A percentile compares a stretch with the other conserved stretches of the same genome.
These are phyloP conservation scores for Mycena alexandri DNA, from an alignment of 768 basidiomycete genomes.

Conservation along the genomic window DNA sequence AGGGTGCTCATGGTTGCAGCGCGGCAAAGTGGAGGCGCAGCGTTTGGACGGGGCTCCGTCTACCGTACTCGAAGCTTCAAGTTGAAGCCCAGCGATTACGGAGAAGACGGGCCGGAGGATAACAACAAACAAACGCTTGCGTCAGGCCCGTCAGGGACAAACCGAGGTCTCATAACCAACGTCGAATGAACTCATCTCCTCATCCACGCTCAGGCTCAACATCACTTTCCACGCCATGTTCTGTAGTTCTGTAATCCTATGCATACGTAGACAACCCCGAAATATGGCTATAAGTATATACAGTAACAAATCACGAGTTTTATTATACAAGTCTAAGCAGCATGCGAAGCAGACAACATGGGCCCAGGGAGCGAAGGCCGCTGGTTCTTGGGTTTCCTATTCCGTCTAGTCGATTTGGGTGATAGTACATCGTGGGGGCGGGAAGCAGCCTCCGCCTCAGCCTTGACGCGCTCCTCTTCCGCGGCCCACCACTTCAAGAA, in stretches of 20 bases:
- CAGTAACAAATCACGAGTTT: neutral
- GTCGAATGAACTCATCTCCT: no score
- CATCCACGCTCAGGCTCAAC: no score
- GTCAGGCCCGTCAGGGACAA: no score
- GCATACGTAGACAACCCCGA: neutral
- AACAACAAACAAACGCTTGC: no score
- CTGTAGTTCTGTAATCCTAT: neutral
- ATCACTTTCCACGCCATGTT: no score
- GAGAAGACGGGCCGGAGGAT: no score
- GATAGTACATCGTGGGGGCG: slow-evolving; percentile 20
- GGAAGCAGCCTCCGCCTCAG: slow-evolving; percentile 56
- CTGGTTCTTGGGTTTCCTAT: slow-evolving; percentile 27
- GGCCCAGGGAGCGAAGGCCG: slow-evolving; percentile 22
- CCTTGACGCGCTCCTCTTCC: slow-evolving; percentile 80
- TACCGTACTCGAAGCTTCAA: no score
- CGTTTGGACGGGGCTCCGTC: no score
- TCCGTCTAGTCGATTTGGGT: slow-evolving; percentile 30
- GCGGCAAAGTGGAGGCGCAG: no score
- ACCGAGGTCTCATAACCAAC: no score
- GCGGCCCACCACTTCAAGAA: slow-evolving; percentile 92
- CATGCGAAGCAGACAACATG: slow-evolving; percentile 33
- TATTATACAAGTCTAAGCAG: slow-evolving; percentile 26
- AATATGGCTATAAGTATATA: neutral
- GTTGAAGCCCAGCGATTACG: no score
- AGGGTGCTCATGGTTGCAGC: no score